Base-by-base conservation (phyloP, 192 early-diverging fungal genomes). In the Backusella mclennaniae region DNA sequence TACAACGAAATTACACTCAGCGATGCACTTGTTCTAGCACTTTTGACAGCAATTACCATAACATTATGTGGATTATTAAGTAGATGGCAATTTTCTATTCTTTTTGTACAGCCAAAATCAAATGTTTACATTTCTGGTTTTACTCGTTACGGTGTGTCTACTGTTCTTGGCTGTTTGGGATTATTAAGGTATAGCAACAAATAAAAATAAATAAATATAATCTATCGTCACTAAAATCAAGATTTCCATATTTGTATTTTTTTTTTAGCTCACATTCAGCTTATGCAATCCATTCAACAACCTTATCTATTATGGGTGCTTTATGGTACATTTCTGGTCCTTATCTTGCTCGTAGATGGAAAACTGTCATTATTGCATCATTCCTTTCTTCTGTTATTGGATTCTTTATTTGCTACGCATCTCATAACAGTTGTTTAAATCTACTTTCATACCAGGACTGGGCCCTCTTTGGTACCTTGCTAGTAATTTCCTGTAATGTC, bases 391-490 rank as follows among this genome's bases (percentile, higher is more conserved):
- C 17, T 52, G 9, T 80, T 74, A 75, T 63, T 56, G 42, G 21
- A 35, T 17, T 44, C 23, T n/a, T 39, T 41, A 3, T 70, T 77
- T 41, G 23, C 70, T 33, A 74, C 35, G 68, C 66, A 73, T 21
- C 69, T 35, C 26, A 84, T 5, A 66, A 46, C 11, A 41, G 29
- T 21, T 56, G 73, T 23, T 75, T 87, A 26, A 75, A 78, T 19
- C 8, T 77, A 14, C 79, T 85, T 78, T 75, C 82, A 67, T 66
- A 69, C 19, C 74, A 76, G 2, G 46, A 83, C 15, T 88, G 87
- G 77, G 74, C 80, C 66, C 59, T 87, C 29, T 35, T 83, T 9
- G 73, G 29, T 14, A 35, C 26, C 23, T 38, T 69, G 6, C 11
- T 83, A 17, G 78, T 75, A 3, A 39, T 77, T 52, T 66, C 66